phyloP scores from a whole-genome alignment of 2,329 filamentous ascomycete genomes.

The Aschersonia sp. region DNA sequence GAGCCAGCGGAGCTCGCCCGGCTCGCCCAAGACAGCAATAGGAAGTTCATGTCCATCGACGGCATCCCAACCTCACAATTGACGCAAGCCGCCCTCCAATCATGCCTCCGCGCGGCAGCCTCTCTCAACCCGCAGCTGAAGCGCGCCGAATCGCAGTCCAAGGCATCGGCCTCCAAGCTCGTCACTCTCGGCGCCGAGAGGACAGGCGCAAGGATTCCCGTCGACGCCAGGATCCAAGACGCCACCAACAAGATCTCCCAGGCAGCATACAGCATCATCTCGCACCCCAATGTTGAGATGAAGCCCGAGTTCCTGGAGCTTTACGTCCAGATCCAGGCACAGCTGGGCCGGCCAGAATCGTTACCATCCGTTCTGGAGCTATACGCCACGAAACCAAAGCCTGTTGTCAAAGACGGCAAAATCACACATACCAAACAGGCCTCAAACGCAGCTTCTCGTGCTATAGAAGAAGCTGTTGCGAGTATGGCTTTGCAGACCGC shows the following conservation, averaged over 20 bases:
- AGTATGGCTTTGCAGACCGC: constrained; percentile 64
- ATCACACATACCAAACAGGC: constrained; percentile 48
- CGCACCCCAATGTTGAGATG: constrained; percentile 66
- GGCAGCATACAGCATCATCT: constrained; percentile 54
- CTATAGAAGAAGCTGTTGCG: constrained; percentile 57
- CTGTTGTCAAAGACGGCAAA: constrained; percentile 42
- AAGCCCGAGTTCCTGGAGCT: constrained; percentile 54
- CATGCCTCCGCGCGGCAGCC: constrained; percentile 29
- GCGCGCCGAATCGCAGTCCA: constrained; percentile 22
- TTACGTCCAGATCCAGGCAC: constrained; percentile 65
- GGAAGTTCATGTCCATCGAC: constrained; percentile 27
- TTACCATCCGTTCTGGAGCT: constrained; percentile 69
- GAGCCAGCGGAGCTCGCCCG: constrained; percentile 25
- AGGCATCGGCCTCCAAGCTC: constrained; percentile 38
- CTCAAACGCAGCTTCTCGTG: constrained; percentile 53
- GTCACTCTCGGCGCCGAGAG: constrained; percentile 28
- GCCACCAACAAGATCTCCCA: constrained; percentile 38
- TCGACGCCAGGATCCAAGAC: constrained; percentile 23
- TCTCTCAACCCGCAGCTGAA: constrained; percentile 25
- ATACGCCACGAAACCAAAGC: constrained; percentile 70
- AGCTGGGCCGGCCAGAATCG: constrained; percentile 57
- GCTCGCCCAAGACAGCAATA: constrained; percentile 26
- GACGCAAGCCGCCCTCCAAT: constrained; percentile 27
- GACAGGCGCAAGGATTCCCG: constrained; percentile 14
- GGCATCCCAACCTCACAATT: constrained; percentile 29